phyloP scores from a whole-genome alignment of 805 yeast genomes.

The Saccharomycopsis olivae region DNA sequence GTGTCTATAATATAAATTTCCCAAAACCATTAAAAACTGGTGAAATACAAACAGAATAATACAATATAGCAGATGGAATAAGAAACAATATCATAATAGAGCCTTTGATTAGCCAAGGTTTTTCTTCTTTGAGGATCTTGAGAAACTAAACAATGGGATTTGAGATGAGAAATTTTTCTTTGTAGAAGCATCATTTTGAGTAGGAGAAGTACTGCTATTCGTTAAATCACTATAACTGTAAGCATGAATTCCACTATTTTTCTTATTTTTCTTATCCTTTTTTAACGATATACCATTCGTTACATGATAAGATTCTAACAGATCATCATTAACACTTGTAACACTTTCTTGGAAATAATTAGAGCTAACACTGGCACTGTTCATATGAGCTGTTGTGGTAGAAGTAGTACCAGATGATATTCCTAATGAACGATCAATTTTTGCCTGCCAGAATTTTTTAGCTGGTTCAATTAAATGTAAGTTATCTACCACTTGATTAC shows the following conservation, averaged over 20 bases:
- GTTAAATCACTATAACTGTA: conserved; percentile 3
- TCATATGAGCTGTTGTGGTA: neutral
- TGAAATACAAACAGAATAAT: no score
- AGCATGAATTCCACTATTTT: conserved; percentile 1
- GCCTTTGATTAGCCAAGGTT: no score
- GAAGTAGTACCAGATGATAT: conserved; percentile 1
- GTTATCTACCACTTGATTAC: conserved; percentile 25
- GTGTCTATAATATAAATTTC: no score
- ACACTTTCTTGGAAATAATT: neutral
- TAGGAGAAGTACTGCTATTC: neutral
- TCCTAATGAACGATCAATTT: conserved; percentile 24
- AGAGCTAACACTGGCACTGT: neutral
- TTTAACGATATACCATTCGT: conserved; percentile 9
- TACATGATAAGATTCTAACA: conserved; percentile 1
- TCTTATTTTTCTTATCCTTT: conserved; percentile 9
- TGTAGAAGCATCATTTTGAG: no score
- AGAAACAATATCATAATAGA: no score
- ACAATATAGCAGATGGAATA: no score
- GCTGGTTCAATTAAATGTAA: conserved; percentile 37
- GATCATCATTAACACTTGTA: neutral
- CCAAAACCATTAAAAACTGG: no score
- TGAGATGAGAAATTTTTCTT: conserved; percentile 16
- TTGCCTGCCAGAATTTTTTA: conserved; percentile 41
- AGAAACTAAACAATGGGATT: conserved; percentile 15
- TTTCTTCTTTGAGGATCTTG: conserved; percentile 14